Conservation (phyloP, 2,329 filamentous ascomycete species). For the Rutstroemia sp. region DNA sequence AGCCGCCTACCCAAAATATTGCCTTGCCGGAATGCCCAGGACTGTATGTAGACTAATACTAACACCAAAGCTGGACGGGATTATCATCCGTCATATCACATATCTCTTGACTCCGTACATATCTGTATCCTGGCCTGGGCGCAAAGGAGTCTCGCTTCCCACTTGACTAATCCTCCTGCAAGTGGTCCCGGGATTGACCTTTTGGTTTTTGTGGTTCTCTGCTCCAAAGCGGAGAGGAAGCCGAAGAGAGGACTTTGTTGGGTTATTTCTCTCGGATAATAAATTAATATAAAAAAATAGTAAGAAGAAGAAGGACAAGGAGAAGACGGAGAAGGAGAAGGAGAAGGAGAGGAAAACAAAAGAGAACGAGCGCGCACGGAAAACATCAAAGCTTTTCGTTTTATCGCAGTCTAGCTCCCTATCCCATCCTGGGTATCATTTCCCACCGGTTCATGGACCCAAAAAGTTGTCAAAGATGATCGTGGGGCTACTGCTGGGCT, state of each 20-base stretch:
- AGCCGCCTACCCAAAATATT: no score
- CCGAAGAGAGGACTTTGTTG: no score
- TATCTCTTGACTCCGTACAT: no score
- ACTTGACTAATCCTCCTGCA: not conserved
- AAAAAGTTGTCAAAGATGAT: not conserved
- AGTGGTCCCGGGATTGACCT: no score
- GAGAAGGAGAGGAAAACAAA: not conserved
- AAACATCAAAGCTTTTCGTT: not conserved
- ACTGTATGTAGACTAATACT: not conserved
- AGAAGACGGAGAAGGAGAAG: not conserved
- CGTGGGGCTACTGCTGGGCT: not conserved
- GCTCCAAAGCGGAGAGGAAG: no score
- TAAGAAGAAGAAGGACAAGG: no score
- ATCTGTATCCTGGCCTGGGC: no score
- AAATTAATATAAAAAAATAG: no score
- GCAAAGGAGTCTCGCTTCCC: conserved; percentile 1
- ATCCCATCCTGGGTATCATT: not conserved
- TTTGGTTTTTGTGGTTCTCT: no score
- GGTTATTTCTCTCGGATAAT: no score
- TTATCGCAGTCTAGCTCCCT: not conserved
- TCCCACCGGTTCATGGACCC: not conserved
- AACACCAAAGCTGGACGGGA: not conserved
- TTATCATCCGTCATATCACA: not conserved
- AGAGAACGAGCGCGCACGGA: not conserved
- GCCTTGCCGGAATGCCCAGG: no score